A percentile compares a stretch with the other conserved stretches of the same genome.
Evolutionary conservation across 2,329 filamentous ascomycete species (phyloP).

Genomic region (Capronia coronata): DNA sequence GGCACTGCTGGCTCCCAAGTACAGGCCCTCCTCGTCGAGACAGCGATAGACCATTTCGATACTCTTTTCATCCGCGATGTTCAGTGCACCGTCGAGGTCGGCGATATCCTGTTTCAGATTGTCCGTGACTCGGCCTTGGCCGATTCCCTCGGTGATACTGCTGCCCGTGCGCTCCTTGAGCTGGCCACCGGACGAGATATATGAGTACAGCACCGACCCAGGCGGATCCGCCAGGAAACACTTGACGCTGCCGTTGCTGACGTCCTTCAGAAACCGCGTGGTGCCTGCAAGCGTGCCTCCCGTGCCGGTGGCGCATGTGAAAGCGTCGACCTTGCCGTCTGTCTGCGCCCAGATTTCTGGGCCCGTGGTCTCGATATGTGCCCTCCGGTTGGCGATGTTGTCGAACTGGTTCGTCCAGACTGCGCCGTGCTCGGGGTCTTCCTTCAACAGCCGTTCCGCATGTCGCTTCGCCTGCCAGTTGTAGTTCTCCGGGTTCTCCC

Average conservation of each 20-base stretch:
- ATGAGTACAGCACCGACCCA: constrained; percentile 85
- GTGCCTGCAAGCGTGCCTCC: constrained; percentile 84
- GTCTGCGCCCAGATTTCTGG: constrained; percentile 98
- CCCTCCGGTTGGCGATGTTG: constrained; percentile 85
- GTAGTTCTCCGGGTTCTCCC: constrained; percentile 93
- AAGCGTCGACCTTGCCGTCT: constrained; percentile 75
- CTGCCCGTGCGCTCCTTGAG: constrained; percentile 73
- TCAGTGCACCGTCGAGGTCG: constrained; percentile 74
- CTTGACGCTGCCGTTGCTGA: constrained; percentile 70
- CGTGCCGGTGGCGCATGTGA: constrained; percentile 91
- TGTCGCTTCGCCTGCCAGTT: constrained; percentile 92
- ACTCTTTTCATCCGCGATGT: constrained; percentile 85
- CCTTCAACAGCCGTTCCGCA: constrained; percentile 58
- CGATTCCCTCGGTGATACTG: constrained; percentile 96
- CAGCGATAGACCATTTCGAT: constrained; percentile 98
- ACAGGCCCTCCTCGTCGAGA: constrained; percentile 90
- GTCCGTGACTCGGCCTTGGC: constrained; percentile 92
- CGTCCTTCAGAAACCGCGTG: constrained; percentile 82
- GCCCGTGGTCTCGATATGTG: constrained; percentile 93
- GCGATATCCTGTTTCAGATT: constrained; percentile 81
- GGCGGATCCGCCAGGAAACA: constrained; percentile 89
- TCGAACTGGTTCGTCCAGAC: constrained; percentile 99
- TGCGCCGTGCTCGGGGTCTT: constrained; percentile 57
- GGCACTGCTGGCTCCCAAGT: constrained; percentile 86
- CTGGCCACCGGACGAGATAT: constrained; percentile 77